phyloP scores from a whole-genome alignment of 345 rosid genomes.

The Eucalyptus polyanthemos region DNA sequence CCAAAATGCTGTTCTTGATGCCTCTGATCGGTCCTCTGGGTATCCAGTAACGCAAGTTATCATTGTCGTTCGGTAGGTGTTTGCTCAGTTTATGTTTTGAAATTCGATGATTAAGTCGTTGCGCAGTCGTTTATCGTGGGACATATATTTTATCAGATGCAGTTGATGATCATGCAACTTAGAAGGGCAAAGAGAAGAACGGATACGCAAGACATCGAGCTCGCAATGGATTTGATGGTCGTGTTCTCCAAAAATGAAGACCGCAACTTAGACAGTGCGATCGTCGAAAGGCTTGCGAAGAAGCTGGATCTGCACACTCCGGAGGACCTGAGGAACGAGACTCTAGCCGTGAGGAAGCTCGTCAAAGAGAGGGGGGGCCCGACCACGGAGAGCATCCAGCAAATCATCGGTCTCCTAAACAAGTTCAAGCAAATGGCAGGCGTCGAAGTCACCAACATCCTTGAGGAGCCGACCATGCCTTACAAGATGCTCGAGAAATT shows the following conservation, averaged over 20 bases:
- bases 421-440: slow-evolving; percentile 52
- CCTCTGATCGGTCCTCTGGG: not conserved
- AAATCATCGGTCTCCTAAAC: slow-evolving; percentile 48
- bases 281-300: slow-evolving; percentile 57
- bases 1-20: not conserved
- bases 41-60: not conserved
- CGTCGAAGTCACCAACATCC: slow-evolving; percentile 32
- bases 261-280: slow-evolving; percentile 55
- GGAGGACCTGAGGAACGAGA: slow-evolving; percentile 49
- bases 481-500: slow-evolving; percentile 15
- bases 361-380: slow-evolving; percentile 23
- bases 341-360: slow-evolving; percentile 36
- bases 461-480: slow-evolving; percentile 13
- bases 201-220: slow-evolving; percentile 76
- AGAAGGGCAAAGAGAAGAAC: slow-evolving; percentile 49
- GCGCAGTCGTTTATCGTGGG: not conserved
- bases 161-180: slow-evolving; percentile 36
- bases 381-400: slow-evolving; percentile 26
- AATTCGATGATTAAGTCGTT: not conserved
- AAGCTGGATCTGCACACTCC: slow-evolving; percentile 49
- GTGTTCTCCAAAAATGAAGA: slow-evolving; percentile 47
- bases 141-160: slow-evolving; percentile 15
- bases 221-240: slow-evolving; percentile 75
- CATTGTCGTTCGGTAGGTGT: not conserved
- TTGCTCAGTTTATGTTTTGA: not conserved